phyloP scores from a whole-genome alignment of 805 yeast genomes.

The Candida chauliodis region DNA sequence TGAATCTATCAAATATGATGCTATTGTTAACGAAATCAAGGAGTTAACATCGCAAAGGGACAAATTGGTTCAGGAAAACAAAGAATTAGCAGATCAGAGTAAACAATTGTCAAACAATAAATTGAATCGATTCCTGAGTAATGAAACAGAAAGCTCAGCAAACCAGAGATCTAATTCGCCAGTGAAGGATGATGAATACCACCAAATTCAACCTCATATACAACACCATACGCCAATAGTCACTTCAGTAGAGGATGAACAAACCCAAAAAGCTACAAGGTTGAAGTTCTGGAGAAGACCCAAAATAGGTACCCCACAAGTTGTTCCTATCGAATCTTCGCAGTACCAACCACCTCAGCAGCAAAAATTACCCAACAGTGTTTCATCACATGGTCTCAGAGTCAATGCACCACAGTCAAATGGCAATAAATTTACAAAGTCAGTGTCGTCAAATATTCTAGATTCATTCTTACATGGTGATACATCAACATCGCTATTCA shows the following conservation, averaged over 20 bases:
- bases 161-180: conserved; percentile 1
- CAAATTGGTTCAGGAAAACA: conserved; percentile 32
- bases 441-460: conserved; percentile 46
- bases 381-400: conserved; percentile 10
- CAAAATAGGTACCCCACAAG: conserved; percentile 26
- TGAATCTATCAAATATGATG: conserved; percentile 41
- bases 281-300: conserved; percentile 45
- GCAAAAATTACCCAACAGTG: conserved; percentile 8
- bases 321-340: conserved; percentile 8
- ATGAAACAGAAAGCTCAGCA: conserved; percentile 1
- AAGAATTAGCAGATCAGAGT: conserved; percentile 11
- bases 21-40: conserved; percentile 48
- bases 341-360: conserved; percentile 5
- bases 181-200: conserved; percentile 1
- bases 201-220: neutral
- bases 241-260: conserved; percentile 19
- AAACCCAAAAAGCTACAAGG: conserved; percentile 40
- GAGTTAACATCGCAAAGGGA: conserved; percentile 47
- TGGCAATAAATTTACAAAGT: conserved; percentile 29
- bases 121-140: neutral
- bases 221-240: neutral
- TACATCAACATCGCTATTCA: conserved; percentile 29
- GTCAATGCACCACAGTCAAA: conserved; percentile 4
- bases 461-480: conserved; percentile 25
- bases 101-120: neutral